A percentile compares a stretch with the other conserved stretches of the same genome.
Conservation (phyloP, 73 alveolate species). For the Paramecium caudatum region DNA sequence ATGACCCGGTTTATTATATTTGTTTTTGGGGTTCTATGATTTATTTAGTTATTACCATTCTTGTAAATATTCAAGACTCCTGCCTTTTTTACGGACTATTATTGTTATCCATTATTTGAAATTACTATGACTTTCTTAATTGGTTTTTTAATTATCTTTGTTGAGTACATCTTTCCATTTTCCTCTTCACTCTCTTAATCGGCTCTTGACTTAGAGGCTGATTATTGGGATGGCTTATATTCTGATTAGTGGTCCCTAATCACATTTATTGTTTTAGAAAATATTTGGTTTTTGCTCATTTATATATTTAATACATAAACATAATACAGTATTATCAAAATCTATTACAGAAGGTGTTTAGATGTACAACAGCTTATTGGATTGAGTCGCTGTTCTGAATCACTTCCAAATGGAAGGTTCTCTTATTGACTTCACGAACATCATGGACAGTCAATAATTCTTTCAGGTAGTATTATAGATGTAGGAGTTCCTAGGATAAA, state of each 20-base stretch:
- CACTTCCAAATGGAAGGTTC: neutral
- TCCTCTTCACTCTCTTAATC: slow-evolving; percentile 19
- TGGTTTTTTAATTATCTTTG: neutral
- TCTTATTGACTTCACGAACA: slow-evolving; percentile 7
- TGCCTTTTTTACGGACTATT: no score
- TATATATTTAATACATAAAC: neutral
- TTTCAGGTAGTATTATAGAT: slow-evolving; percentile 27
- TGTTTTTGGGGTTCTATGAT: neutral
- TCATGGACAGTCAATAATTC: neutral
- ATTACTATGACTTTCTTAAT: slow-evolving; percentile 17
- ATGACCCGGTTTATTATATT: neutral
- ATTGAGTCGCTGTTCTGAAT: slow-evolving; percentile 22
- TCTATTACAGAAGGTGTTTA: neutral
- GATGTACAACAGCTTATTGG: neutral
- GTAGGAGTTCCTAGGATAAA: neutral
- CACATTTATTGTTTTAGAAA: neutral
- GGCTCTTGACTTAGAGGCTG: neutral
- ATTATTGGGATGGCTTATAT: slow-evolving; percentile 35
- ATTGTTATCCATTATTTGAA: no score
- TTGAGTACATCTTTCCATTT: neutral
- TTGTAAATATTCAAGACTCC: no score
- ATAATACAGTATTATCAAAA: neutral
- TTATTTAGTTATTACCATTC: slow-evolving; percentile 8
- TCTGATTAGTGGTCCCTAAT: slow-evolving; percentile 8
- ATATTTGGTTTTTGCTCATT: slow-evolving; percentile 3